Percentiles rank a stretch among this genome's conserved stretches.
These are phyloP conservation scores for Suillus weaverae DNA, from an alignment of 768 basidiomycete genomes.

Conservation along the genomic window DNA sequence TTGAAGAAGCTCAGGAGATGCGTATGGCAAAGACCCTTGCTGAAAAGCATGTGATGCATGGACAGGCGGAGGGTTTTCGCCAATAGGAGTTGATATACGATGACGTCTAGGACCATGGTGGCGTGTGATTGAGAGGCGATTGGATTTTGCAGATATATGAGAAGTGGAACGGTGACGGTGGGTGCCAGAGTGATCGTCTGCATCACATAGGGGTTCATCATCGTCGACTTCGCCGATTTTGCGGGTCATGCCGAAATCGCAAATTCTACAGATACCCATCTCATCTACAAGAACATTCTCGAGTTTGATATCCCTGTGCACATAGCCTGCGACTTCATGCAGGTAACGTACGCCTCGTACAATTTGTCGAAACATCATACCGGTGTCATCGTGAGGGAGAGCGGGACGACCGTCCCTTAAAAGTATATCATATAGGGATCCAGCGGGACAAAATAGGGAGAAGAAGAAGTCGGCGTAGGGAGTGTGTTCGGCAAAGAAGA, in stretches of 20 bases:
- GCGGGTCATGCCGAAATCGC: slow-evolving; percentile 82
- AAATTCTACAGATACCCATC: slow-evolving; percentile 80
- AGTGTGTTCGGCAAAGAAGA: slow-evolving; percentile 64
- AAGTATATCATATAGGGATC: slow-evolving; percentile 82
- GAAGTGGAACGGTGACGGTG: slow-evolving; percentile 31
- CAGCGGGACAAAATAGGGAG: slow-evolving; percentile 81
- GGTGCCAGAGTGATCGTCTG: slow-evolving; percentile 10
- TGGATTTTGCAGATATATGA: slow-evolving; percentile 22
- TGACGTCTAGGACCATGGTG: slow-evolving; percentile 48
- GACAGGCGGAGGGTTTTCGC: slow-evolving; percentile 29
- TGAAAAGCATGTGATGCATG: slow-evolving; percentile 48
- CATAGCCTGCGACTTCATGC: slow-evolving; percentile 71
- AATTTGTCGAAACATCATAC: slow-evolving; percentile 85
- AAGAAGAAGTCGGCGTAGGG: slow-evolving; percentile 74
- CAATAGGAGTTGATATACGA: slow-evolving; percentile 45
- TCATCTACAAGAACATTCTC: slow-evolving; percentile 96
- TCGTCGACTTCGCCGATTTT: slow-evolving; percentile 54
- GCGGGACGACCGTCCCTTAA: slow-evolving; percentile 67
- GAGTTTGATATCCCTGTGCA: slow-evolving; percentile 95
- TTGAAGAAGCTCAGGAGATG: slow-evolving; percentile 82
- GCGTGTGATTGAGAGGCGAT: slow-evolving; percentile 25
- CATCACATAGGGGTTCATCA: slow-evolving; percentile 27
- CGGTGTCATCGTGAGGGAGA: slow-evolving; percentile 73
- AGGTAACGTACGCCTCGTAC: slow-evolving; percentile 81
- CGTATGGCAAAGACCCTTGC: slow-evolving; percentile 88